These are phyloP conservation scores for Acanthamoeba healyi DNA, from an alignment of 208 protist species.

Conservation along the genomic window DNA sequence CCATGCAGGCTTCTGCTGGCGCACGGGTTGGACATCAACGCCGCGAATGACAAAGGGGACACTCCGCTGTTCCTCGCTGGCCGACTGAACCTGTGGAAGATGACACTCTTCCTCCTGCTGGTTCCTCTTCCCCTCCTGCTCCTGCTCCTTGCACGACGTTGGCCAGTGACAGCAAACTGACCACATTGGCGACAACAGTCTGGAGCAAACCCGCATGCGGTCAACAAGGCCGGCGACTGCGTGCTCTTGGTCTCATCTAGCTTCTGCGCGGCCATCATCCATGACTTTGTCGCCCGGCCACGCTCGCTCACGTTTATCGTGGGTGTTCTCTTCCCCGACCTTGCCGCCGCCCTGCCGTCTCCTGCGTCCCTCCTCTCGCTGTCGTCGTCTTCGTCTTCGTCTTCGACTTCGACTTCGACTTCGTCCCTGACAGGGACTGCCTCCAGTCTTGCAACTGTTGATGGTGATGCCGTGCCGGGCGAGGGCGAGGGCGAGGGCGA, in stretches of 20 bases:
- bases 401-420: no score
- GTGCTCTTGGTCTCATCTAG: not conserved
- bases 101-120: constrained; percentile 5
- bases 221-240: not conserved
- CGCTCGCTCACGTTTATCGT: not conserved
- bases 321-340: not conserved
- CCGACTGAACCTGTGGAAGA: constrained; percentile 3
- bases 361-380: no score
- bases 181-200: not conserved
- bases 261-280: constrained; percentile 1
- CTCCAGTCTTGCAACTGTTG: no score
- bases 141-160: no score
- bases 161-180: not conserved
- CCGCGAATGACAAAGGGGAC: not conserved
- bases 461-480: no score
- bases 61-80: not conserved
- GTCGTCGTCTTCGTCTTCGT: not conserved
- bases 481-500: no score
- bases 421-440: no score
- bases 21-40: not conserved
- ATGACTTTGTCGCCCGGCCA: constrained; percentile 17
- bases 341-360: no score
- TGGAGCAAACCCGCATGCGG: not conserved
- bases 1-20: not conserved
- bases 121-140: not conserved